Percentiles rank a stretch among this genome's conserved stretches.
Conservation (phyloP, 2,329 filamentous ascomycete genomes). For the Phaeosphaeria sp. region DNA sequence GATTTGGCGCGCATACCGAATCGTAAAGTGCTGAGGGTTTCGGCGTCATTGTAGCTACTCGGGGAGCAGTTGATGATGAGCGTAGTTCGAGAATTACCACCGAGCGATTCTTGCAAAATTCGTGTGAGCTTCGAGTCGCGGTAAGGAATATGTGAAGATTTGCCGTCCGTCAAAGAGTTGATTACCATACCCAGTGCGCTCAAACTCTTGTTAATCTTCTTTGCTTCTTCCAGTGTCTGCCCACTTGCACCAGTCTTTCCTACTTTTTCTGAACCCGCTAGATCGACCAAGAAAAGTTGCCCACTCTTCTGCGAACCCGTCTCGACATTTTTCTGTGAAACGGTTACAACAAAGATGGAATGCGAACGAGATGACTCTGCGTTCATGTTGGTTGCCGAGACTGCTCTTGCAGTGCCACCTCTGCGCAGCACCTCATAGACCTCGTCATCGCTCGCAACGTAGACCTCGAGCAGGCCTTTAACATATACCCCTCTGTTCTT, state of each 20-base stretch:
- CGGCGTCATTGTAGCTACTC: conserved; percentile 95
- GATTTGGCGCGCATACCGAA: conserved; percentile 97
- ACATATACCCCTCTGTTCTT: conserved; percentile 96
- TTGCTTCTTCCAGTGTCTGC: conserved; percentile 95
- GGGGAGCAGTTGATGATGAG: conserved; percentile 99
- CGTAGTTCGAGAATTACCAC: conserved; percentile 97
- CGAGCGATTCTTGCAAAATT: conserved; percentile 94
- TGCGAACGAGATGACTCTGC: conserved; percentile 97
- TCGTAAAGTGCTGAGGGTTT: conserved; percentile 88
- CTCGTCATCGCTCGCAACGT: conserved; percentile 93
- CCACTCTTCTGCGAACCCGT: conserved; percentile 96
- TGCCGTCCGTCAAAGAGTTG: conserved; percentile 94
- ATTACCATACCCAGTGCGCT: conserved; percentile 99
- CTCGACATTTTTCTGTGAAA: conserved; percentile 97
- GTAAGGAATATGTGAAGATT: conserved; percentile 95
- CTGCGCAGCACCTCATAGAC: conserved; percentile 97
- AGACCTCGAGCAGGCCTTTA: conserved; percentile 92
- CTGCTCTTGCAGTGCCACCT: conserved; percentile 87
- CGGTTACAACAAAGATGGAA: conserved; percentile 96
- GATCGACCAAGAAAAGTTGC: conserved; percentile 94
- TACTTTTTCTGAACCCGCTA: conserved; percentile 98
- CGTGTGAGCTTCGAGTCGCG: conserved; percentile 97
- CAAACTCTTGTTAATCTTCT: conserved; percentile 99
- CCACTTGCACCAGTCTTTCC: conserved; percentile 98
- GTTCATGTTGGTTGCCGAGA: conserved; percentile 98